Percentiles rank a stretch among this genome's conserved stretches.
Evolutionary conservation across 345 rosid genomes (phyloP).

Genomic region (Lepidium didymum): DNA sequence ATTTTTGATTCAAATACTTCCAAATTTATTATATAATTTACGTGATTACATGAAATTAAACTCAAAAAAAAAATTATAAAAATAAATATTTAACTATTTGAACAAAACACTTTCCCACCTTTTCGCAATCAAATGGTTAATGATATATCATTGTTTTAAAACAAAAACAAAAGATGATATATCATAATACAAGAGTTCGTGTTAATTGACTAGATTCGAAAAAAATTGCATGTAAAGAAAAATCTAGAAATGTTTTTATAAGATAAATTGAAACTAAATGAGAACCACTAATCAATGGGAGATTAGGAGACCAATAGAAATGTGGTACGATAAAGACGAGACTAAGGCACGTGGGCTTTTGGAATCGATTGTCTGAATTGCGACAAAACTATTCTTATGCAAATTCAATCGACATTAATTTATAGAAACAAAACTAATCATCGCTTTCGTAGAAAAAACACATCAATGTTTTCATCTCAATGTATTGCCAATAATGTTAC

Average conservation of each 20-base stretch:
- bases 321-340: constrained; percentile 23
- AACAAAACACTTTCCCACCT: no score
- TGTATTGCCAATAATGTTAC: neutral
- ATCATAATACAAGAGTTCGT: neutral
- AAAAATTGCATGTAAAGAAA: neutral
- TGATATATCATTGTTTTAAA: no score
- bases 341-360: constrained; percentile 19
- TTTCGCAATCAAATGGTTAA: neutral
- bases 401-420: constrained; percentile 4
- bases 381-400: constrained; percentile 20
- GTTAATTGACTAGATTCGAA: neutral
- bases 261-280: neutral
- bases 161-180: no score
- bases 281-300: constrained; percentile 15
- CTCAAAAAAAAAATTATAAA: no score
- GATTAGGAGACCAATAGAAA: constrained; percentile 20
- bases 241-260: neutral
- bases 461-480: constrained; percentile 13
- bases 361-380: constrained; percentile 7
- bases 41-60: no score
- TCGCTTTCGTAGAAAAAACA: constrained; percentile 1
- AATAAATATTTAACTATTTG: no score
- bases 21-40: no score
- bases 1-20: no score
- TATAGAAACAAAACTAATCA: constrained; percentile 5